These are phyloP conservation scores for Auricularia cornea DNA, from an alignment of 768 basidiomycete species.

Conservation along the genomic window DNA sequence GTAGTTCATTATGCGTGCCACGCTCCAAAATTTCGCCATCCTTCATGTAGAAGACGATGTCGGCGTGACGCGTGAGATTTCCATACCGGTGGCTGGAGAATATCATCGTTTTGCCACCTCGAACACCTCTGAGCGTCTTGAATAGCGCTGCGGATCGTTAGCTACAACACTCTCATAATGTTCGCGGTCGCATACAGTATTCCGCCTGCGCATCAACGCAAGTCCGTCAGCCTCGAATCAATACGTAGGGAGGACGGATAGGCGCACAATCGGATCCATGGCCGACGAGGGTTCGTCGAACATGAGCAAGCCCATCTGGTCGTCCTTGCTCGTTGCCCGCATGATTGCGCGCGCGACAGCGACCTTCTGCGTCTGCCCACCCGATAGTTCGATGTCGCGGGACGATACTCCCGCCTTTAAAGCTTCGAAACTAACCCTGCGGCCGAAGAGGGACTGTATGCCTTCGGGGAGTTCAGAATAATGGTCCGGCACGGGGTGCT, in stretches of 20 bases:
- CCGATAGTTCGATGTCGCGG: conserved; percentile 36
- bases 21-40: background rate
- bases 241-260: too few species aligned
- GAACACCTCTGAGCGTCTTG: conserved; percentile 52
- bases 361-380: conserved; percentile 69
- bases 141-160: conserved; percentile 43
- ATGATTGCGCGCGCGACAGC: conserved; percentile 44
- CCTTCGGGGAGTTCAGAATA: conserved; percentile 62
- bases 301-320: conserved; percentile 47
- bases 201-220: too few species aligned
- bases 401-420: conserved; percentile 36
- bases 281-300: conserved; percentile 51
- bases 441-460: conserved; percentile 53
- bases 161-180: background rate
- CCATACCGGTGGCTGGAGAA: conserved; percentile 69
- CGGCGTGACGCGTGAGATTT: conserved; percentile 62
- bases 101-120: conserved; percentile 75
- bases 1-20: conserved; percentile 43
- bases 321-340: conserved; percentile 43
- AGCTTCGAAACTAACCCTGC: conserved; percentile 41
- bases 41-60: conserved; percentile 47
- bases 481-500: conserved; percentile 62
- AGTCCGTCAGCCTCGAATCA: too few species aligned
- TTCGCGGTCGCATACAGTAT: background rate
- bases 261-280: conserved; percentile 25